Evolutionary conservation across 192 early-diverging fungal species (phyloP).

Genomic region (Gryganskiella cystojenkinii): DNA sequence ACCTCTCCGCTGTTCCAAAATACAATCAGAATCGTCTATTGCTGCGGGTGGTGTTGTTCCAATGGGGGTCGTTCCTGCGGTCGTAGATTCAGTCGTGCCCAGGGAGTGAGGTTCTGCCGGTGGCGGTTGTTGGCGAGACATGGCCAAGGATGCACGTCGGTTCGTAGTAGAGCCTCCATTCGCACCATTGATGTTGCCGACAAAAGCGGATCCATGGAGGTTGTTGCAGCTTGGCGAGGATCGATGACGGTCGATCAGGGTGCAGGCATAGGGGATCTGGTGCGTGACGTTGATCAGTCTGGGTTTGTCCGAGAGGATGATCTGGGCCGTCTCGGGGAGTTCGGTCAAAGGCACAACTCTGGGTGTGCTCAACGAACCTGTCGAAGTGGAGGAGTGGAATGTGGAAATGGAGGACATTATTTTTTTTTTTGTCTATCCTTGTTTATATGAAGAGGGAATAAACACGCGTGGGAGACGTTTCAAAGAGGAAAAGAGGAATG

Average conservation of each 20-base stretch:
- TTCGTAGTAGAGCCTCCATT: slow-evolving; percentile 17
- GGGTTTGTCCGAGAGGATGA: slow-evolving; percentile 36
- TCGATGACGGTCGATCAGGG: slow-evolving; percentile 36
- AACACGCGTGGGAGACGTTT: background rate
- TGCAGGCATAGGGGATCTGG: slow-evolving; percentile 60
- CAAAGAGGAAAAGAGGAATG: background rate
- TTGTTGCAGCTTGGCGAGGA: background rate
- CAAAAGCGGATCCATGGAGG: background rate
- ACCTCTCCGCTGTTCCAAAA: slow-evolving; percentile 69
- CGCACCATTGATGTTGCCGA: no score
- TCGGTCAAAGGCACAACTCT: slow-evolving; percentile 32
- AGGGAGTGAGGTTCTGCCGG: slow-evolving; percentile 10
- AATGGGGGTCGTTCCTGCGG: background rate
- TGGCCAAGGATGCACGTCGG: slow-evolving; percentile 34
- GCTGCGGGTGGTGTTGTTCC: background rate
- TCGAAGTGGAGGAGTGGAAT: slow-evolving; percentile 25
- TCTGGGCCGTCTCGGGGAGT: slow-evolving; percentile 43
- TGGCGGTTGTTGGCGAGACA: slow-evolving; percentile 31
- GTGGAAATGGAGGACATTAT: slow-evolving; percentile 28
- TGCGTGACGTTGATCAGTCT: slow-evolving; percentile 67
- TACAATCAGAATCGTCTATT: slow-evolving; percentile 52
- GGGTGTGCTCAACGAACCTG: slow-evolving; percentile 14
- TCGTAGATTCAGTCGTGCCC: background rate
- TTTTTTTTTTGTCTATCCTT: background rate
- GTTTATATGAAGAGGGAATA: background rate